Conservation (phyloP, 208 protist species). For the Acanthamoeba healyi region DNA sequence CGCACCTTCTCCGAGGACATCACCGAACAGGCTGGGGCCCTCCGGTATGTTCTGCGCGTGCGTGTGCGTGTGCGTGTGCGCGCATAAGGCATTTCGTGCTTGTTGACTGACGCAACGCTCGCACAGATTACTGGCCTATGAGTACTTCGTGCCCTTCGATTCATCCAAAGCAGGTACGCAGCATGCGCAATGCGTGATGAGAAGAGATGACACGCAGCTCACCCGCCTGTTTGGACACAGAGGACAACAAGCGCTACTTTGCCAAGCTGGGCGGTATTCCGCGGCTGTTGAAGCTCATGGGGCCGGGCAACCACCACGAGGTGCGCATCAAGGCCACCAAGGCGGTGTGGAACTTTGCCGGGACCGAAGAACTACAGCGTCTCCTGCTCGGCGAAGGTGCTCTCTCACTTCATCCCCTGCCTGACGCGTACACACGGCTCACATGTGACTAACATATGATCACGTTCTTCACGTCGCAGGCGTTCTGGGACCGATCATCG, state of each 20-base stretch:
- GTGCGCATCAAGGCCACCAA: slow-evolving; percentile 47
- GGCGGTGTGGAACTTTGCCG: slow-evolving; percentile 64
- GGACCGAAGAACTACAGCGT: slow-evolving; percentile 29
- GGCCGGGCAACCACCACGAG: slow-evolving; percentile 30
- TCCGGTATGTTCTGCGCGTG: slow-evolving; percentile 47
- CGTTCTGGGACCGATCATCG: slow-evolving; percentile 58
- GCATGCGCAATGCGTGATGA: not conserved
- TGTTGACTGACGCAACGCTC: not conserved
- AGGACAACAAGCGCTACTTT: slow-evolving; percentile 73
- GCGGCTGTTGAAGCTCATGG: slow-evolving; percentile 50
- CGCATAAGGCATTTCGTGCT: not conserved
- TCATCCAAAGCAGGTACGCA: slow-evolving; percentile 8
- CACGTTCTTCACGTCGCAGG: not conserved
- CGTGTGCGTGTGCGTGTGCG: not conserved
- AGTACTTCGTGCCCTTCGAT: slow-evolving; percentile 28
- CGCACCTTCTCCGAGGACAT: not conserved
- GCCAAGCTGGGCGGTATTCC: slow-evolving; percentile 63
- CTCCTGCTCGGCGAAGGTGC: slow-evolving; percentile 68
- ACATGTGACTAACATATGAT: not conserved
- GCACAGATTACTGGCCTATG: not conserved
- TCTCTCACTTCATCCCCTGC: too few relatives aligned
- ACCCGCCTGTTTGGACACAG: not conserved
- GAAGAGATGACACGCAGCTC: not conserved
- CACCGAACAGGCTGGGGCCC: slow-evolving; percentile 15
- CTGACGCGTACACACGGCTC: too few relatives aligned